Evolutionary conservation across 805 yeast genomes (phyloP).

Genomic region (Ogataea populi-albae): DNA sequence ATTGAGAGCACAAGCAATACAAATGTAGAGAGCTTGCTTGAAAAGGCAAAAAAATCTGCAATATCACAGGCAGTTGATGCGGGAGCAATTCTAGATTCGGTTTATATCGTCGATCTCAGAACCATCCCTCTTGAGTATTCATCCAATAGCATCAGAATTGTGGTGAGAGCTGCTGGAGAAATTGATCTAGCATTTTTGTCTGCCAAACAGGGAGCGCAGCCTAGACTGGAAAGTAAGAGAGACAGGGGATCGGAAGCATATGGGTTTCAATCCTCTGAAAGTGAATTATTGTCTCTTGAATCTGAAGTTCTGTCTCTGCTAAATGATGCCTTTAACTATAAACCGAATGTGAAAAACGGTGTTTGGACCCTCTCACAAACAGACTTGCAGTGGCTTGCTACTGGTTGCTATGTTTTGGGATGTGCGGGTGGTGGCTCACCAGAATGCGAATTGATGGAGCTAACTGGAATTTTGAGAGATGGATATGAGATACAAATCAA

Average conservation of each 20-base stretch:
- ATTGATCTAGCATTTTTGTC: conserved; percentile 32
- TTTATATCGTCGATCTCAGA: conserved; percentile 23
- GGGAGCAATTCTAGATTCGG: conserved; percentile 27
- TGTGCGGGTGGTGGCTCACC: conserved; percentile 55
- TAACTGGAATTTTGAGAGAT: conserved; percentile 28
- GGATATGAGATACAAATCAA: conserved; percentile 36
- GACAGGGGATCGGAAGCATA: conserved; percentile 1
- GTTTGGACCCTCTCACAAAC: conserved; percentile 39
- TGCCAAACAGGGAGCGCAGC: too few relatives aligned
- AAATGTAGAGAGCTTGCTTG: conserved; percentile 14
- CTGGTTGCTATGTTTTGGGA: conserved; percentile 44
- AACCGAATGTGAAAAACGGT: conserved; percentile 24
- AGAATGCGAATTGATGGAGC: conserved; percentile 36
- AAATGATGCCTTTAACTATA: conserved; percentile 13
- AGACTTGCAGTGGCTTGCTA: conserved; percentile 40
- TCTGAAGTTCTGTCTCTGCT: conserved; percentile 20
- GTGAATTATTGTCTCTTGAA: background rate
- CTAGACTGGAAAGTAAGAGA: too few relatives aligned
- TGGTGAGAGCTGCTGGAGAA: conserved; percentile 42
- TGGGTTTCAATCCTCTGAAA: background rate
- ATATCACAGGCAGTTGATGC: conserved; percentile 15
- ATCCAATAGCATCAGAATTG: conserved; percentile 31
- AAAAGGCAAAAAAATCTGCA: conserved; percentile 18
- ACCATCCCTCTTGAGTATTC: conserved; percentile 33
- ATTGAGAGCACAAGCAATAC: conserved; percentile 11